Conservation (phyloP, 768 basidiomycete species). For the Artomyces pyxidatus region DNA sequence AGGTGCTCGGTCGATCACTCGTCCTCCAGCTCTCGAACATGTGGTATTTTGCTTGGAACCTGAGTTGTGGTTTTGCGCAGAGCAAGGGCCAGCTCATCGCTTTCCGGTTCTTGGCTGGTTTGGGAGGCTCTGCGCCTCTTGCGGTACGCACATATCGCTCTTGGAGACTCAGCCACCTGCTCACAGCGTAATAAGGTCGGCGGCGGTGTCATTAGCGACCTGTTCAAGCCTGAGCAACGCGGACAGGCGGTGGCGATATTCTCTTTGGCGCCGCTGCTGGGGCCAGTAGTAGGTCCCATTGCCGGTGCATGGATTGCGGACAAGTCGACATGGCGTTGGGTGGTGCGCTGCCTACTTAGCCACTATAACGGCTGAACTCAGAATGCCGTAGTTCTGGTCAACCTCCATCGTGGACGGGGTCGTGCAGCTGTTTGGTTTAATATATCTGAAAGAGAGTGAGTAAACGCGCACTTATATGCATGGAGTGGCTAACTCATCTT, state of each 20-base stretch:
- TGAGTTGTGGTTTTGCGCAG: slow-evolving; percentile 50
- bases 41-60: slow-evolving; percentile 60
- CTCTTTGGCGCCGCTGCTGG: slow-evolving; percentile 57
- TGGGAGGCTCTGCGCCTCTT: slow-evolving; percentile 68
- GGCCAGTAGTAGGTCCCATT: slow-evolving; percentile 58
- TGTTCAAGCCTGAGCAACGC: slow-evolving; percentile 53
- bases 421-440: slow-evolving; percentile 47
- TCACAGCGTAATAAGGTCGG: no score
- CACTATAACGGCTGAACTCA: background rate
- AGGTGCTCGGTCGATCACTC: slow-evolving; percentile 61
- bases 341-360: slow-evolving; percentile 26
- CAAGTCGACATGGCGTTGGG: slow-evolving; percentile 65
- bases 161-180: no score
- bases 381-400: no score
- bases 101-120: slow-evolving; percentile 51
- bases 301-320: slow-evolving; percentile 63
- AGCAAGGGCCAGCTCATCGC: slow-evolving; percentile 27
- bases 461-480: background rate
- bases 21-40: slow-evolving; percentile 57
- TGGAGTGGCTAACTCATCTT: background rate
- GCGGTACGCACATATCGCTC: no score
- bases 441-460: slow-evolving; percentile 59
- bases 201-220: slow-evolving; percentile 62
- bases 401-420: slow-evolving; percentile 43
- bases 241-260: slow-evolving; percentile 59